Conservation (phyloP, 768 basidiomycete species). For the Lactifluus pinguis region DNA sequence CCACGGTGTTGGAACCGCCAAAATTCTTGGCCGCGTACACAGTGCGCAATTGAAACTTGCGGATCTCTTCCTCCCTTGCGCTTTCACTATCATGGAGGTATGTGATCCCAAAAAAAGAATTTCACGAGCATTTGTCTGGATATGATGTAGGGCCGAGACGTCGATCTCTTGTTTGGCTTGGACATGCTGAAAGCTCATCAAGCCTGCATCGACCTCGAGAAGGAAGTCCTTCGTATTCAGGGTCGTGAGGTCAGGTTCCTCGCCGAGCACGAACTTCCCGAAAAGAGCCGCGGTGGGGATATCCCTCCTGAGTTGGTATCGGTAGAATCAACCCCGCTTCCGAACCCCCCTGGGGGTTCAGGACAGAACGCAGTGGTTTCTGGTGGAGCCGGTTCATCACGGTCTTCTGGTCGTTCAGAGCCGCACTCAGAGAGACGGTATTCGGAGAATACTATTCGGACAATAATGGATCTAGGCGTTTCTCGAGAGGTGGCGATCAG, state of each 20-base stretch:
- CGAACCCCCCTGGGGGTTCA: slow-evolving; percentile 31
- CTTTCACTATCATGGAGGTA: slow-evolving; percentile 94
- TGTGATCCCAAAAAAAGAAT: slow-evolving; percentile 9
- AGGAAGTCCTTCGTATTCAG: slow-evolving; percentile 87
- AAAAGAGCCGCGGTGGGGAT: slow-evolving; percentile 51
- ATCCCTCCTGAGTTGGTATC: slow-evolving; percentile 14
- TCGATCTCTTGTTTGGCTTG: slow-evolving; percentile 95
- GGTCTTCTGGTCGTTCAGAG: slow-evolving; percentile 16
- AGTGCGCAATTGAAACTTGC: slow-evolving; percentile 84
- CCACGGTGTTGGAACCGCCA: slow-evolving; percentile 87
- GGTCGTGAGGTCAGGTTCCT: slow-evolving; percentile 83
- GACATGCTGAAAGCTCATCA: slow-evolving; percentile 99
- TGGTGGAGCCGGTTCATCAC: slow-evolving; percentile 28
- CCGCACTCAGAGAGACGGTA: slow-evolving; percentile 22
- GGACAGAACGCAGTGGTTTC: slow-evolving; percentile 51
- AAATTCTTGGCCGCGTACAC: slow-evolving; percentile 91
- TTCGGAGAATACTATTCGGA: slow-evolving; percentile 53
- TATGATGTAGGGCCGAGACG: slow-evolving; percentile 60
- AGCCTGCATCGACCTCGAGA: slow-evolving; percentile 89
- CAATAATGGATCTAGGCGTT: slow-evolving; percentile 71
- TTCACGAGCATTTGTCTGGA: background rate
- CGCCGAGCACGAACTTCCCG: slow-evolving; percentile 89
- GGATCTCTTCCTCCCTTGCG: slow-evolving; percentile 77
- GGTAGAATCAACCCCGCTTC: background rate
- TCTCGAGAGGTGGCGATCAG: slow-evolving; percentile 69